Evolutionary conservation across 2,329 filamentous ascomycete genomes (phyloP), one percentile per base, ranked within the genome.

Genomic region (Aspergillus ruber): DNA sequence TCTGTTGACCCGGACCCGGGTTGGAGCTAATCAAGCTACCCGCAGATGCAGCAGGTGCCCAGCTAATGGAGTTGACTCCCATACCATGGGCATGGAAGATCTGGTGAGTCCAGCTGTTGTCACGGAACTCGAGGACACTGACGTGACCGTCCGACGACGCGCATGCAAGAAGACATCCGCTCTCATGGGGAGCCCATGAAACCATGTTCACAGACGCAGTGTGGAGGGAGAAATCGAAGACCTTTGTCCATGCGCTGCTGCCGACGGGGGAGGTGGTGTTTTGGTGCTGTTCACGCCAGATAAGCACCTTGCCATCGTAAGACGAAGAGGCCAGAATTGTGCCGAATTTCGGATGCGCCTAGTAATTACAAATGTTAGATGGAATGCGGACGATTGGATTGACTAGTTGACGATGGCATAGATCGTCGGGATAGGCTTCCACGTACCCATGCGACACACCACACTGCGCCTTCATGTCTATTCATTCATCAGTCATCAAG

Each of bases 241-340:
- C 89, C 66, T 86, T 84, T 63, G 90, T 86, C 86, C 86, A 90
- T 60, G 81, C 75, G 57, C 77, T 80, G 59, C 72, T 76, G 51
- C 65, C 58, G 35, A 63, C 63, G 43, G 67, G 62, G 47, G 64
- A 62, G 46, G 69, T 59, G 47, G 67, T 54, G 59, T 62, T 66
- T 45, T 65, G 60, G 44, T 66, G 60, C 69, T 90, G 85, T 73
- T 98, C 93, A 69, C 90, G 89, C 90, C 91, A 98, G 78, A 98
- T 95, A 69, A 97, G 84, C 56, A 98, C 91, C 72, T 95, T 95
- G 71, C 91, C 93, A 71, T 98, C 93, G 75, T 96, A 98, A 56
- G 88, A 89, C 44, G 90, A 88, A 53, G 89, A 95, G 47, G 93
- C 93, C 51, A 98, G 85, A 65, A 98, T 96, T 69, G 91, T 96